Base-by-base conservation (phyloP, 2,329 filamentous ascomycete genomes). In the Dothidotthia symphoricarpi region DNA sequence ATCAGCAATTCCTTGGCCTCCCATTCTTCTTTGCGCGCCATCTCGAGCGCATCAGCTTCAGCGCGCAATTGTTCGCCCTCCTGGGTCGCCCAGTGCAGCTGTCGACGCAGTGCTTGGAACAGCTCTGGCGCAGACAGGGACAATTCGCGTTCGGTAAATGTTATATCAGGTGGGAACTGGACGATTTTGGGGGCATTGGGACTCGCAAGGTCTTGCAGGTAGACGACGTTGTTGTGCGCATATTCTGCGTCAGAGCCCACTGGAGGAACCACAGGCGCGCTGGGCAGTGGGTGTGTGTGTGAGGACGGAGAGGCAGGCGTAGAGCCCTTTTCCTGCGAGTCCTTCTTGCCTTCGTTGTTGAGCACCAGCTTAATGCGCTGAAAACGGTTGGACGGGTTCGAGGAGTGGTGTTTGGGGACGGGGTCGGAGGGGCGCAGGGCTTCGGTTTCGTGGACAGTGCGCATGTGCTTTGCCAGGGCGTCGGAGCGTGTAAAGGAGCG, bases 391-490 rank as follows among this genome's bases (percentile, higher is more conserved):
- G 68, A 66, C 6, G 71, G 64, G 50, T 73, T 68, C 22, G 66
- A 64, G 34, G 69, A 65, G 60, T 72, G 61, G 41, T 82, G 81
- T 63, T 88, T 86, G 15, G 84, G 82, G 10, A 88, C 80, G 2
- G 85, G 81, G 61, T 90, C 76, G 11, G 72, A 74, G 4, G 87
- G 86, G n/a, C 88, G 83, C 15, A 95, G 76, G 12, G 88, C 86
- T 70, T 98, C 93, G 3, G 91, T 96, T 66, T 98, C 93, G 72
- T 98, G 93, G 25, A 98, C 90, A 12, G 93, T 97, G 55, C 93
- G 86, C 88, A 97, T 97, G 66, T 98, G 93, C 68, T 98, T 98
- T 2, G 91, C 89, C 0, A 98, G 77, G 10, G 93, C 93, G 59
- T 98, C 93, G 16, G 91, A 96, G 50, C 93, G 80, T 2, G 93